Conservation (phyloP, 2,329 filamentous ascomycete species). For the Cytospora paraplurivora region DNA sequence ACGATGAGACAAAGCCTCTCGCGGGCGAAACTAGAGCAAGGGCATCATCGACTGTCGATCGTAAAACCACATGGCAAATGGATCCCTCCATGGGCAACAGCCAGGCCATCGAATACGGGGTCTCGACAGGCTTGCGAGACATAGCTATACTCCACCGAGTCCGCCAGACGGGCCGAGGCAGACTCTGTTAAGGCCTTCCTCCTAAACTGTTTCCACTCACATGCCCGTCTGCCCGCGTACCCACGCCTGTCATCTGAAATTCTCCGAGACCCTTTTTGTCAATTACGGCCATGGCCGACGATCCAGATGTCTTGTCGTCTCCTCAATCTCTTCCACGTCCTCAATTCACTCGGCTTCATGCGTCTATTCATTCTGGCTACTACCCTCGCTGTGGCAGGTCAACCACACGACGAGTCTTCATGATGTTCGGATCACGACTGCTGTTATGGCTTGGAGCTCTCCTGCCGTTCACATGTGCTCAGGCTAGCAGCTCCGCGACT, state of each 20-base stretch:
- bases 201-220: background rate
- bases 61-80: constrained; percentile 3
- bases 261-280: constrained; percentile 13
- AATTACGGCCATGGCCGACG: constrained; percentile 3
- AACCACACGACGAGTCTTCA: constrained; percentile 6
- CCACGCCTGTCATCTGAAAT: constrained; percentile 16
- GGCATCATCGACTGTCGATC: background rate
- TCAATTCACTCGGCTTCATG: constrained; percentile 6
- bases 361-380: background rate
- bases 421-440: constrained; percentile 17
- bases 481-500: constrained; percentile 8
- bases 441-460: constrained; percentile 7
- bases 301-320: background rate
- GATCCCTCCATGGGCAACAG: background rate
- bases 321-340: constrained; percentile 1
- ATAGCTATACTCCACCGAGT: background rate
- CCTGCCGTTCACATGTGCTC: constrained; percentile 9
- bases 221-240: background rate
- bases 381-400: background rate
- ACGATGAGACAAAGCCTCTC: background rate
- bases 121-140: background rate
- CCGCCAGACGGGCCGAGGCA: background rate
- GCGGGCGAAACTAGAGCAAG: no score
- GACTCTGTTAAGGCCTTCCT: background rate
- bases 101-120: background rate